Evolutionary conservation across 139 green algal genomes (phyloP), one percentile per base, ranked within the genome.

Genomic region (Closterium sp.): DNA sequence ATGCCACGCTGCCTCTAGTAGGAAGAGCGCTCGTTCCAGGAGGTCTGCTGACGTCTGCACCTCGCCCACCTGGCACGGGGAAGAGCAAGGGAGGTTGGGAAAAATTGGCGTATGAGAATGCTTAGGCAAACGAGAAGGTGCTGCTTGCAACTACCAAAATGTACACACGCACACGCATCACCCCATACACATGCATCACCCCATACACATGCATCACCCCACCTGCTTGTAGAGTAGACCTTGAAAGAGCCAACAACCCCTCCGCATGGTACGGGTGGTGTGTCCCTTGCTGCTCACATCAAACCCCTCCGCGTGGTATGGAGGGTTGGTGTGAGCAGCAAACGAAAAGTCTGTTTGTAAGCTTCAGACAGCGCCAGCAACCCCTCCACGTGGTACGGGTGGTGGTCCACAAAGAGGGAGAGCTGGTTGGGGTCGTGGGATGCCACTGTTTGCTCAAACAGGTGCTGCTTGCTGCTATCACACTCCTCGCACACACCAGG

Each of bases 221-320:
- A 50, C 38, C 38, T 50, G 38, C 38, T 50, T 50, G 79, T 50
- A 95, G 0, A 95, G n/a, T 95, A 95, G 0, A 95, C 93, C 90
- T 99, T 28, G 96, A 94, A 95, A 99, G 97, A 1, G 97, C 96
- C 90, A 99, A 94, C 90, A 99, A 95, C 21, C 96, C 92, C 88
- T 99, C 97, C 86, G 98, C 95, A 92, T 99, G 97, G 95, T 98
- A 99, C 0, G 97, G 98, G 70, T 97, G 91, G 86, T 96, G 94
- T 29, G 95, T 92, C 86, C 98, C 93, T n/a, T n/a, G n/a, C n/a
- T n/a, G n/a, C n/a, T n/a, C n/a, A n/a, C n/a, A n/a, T n/a, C n/a
- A n/a, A 99, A 95, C 21, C 96, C 92, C 88, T 99, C 97, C 86
- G 98, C 95, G 93, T 99, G 97, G 95, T 98, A 99, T 0, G 97